phyloP scores from a whole-genome alignment of 257 asterid species.

The Datura wrightii region DNA sequence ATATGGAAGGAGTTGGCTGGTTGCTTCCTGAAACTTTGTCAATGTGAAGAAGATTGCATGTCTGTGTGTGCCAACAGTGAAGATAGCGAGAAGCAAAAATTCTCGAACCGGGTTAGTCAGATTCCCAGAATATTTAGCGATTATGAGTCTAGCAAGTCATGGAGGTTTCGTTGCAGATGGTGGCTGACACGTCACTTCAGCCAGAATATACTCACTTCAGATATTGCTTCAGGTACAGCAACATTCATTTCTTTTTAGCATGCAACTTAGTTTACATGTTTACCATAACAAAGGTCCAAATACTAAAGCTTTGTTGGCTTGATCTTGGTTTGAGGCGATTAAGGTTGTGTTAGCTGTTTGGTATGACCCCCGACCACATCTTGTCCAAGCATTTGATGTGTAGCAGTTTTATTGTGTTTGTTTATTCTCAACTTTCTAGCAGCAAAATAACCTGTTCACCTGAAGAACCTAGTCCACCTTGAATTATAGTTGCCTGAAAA shows the following conservation, averaged over 20 bases:
- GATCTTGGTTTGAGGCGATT: constrained; percentile 7
- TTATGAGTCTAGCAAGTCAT: constrained; percentile 51
- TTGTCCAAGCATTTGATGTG: neutral
- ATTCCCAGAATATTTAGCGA: constrained; percentile 62
- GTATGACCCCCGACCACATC: neutral
- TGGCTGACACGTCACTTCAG: constrained; percentile 82
- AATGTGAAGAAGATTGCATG: constrained; percentile 64
- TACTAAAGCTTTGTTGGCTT: constrained; percentile 23
- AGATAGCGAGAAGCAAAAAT: constrained; percentile 36
- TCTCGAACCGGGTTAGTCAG: constrained; percentile 40
- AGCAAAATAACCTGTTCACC: neutral
- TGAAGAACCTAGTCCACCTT: neutral
- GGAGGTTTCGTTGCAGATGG: constrained; percentile 90
- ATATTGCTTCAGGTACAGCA: constrained; percentile 68
- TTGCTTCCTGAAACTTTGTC: constrained; percentile 66
- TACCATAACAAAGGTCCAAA: neutral
- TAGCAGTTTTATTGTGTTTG: neutral
- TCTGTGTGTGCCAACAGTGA: constrained; percentile 54
- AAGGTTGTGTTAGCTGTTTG: neutral
- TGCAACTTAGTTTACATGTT: constrained; percentile 4
- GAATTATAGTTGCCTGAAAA: constrained; percentile 18
- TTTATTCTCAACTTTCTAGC: neutral
- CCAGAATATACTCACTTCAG: constrained; percentile 51
- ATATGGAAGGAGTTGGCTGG: constrained; percentile 79
- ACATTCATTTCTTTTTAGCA: neutral